Percentiles rank a stretch among this genome's conserved stretches.
These are phyloP conservation scores for Aureobasidium sp. DNA, from an alignment of 2,329 filamentous ascomycete genomes.

Conservation along the genomic window DNA sequence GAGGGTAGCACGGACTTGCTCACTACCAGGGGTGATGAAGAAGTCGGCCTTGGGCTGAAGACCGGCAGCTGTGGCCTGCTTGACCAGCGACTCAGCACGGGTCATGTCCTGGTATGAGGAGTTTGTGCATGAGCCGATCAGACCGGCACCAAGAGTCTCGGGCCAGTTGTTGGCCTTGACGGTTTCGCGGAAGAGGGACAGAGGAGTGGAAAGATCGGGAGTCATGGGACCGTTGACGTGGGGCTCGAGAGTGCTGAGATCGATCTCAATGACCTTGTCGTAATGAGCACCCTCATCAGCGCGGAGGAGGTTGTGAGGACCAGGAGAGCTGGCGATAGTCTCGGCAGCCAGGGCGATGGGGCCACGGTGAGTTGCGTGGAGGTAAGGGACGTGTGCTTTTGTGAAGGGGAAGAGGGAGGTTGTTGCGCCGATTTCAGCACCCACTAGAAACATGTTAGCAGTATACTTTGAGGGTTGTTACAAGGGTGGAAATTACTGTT, in stretches of 20 bases:
- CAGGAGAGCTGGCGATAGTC: conserved; percentile 48
- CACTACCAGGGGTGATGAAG: conserved; percentile 92
- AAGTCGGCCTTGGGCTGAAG: conserved; percentile 84
- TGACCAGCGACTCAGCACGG: conserved; percentile 82
- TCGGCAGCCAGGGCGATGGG: conserved; percentile 60
- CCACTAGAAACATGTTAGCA: conserved; percentile 60
- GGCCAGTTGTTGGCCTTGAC: conserved; percentile 86
- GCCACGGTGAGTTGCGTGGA: conserved; percentile 70
- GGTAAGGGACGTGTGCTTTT: conserved; percentile 71
- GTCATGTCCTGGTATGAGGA: conserved; percentile 99
- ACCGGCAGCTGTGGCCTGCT: conserved; percentile 82
- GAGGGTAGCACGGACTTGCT: conserved; percentile 91
- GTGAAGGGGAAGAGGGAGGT: conserved; percentile 95
- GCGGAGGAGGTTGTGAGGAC: conserved; percentile 56
- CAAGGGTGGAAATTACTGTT: conserved; percentile 54
- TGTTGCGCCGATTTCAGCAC: conserved; percentile 85
- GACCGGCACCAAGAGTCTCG: conserved; percentile 76
- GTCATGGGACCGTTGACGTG: conserved; percentile 98
- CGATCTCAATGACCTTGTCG: conserved; percentile 82
- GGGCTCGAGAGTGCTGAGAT: conserved; percentile 83
- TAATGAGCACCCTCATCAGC: conserved; percentile 79
- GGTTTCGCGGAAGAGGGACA: conserved; percentile 80
- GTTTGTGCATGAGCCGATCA: conserved; percentile 98
- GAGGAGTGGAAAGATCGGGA: conserved; percentile 83
- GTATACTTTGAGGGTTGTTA: conserved; percentile 62